Evolutionary conservation across 176 grass and related monocot species (phyloP).

Genomic region (Musa beccarii): DNA sequence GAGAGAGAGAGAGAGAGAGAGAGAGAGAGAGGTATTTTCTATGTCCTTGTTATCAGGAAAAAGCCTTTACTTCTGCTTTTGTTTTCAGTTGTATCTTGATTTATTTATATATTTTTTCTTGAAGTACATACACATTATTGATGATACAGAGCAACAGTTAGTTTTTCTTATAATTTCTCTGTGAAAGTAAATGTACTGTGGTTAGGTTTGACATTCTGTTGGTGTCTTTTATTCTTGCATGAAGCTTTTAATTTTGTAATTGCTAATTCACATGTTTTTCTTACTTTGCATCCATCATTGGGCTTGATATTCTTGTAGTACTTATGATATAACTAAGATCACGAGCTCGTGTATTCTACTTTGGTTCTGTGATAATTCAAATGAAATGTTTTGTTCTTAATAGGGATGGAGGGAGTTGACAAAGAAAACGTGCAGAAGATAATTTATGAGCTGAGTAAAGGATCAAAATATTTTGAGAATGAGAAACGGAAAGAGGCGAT

Average conservation of each 20-base stretch:
- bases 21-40: no score
- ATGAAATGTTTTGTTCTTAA: neutral
- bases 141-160: no score
- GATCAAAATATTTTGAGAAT: constrained; percentile 94
- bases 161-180: neutral
- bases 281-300: neutral
- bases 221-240: neutral
- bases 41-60: no score
- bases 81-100: no score
- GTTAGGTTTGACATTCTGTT: neutral
- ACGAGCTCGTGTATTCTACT: neutral
- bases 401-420: constrained; percentile 97
- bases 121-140: no score
- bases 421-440: constrained; percentile 81
- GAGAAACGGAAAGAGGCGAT: constrained; percentile 76
- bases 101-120: no score
- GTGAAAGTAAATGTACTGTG: neutral
- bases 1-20: no score
- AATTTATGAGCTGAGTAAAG: constrained; percentile 89
- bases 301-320: neutral
- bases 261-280: neutral
- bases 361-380: neutral
- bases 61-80: no score
- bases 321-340: neutral
- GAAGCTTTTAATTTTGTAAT: neutral